Base-by-base conservation (phyloP, 140 eudicot species). In the Anethum foeniculum region DNA sequence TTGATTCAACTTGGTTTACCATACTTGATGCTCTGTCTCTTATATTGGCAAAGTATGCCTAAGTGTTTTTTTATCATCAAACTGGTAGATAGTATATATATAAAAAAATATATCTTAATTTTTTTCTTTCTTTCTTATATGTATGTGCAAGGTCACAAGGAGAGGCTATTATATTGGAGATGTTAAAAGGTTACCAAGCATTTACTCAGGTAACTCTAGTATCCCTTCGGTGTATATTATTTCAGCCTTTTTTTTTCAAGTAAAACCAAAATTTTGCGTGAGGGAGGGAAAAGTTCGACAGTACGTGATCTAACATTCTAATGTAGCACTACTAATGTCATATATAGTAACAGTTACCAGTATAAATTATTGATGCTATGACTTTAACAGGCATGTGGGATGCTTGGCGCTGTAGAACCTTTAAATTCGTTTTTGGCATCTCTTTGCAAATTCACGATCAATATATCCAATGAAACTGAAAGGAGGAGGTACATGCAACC, bases 361-460 rank as follows among this genome's bases (percentile, higher is more conserved):
- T 30, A 16, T 43, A 28, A 80, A 47, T 54, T 73, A 39, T 32
- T 80, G 52, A 44, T 83, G 46, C 83, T 21, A 60, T 43, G 79
- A 58, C 82, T 65, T 3, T 32, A 68, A 38, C 88, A 95, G 99
- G 97, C 99, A 77, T 95, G 99, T 67, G 99, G 99, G 77, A 93
- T 95, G 82, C 99, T 95, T 85, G 96, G 84, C 80, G 92, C 97
- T 77, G 90, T 93, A 41, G 99, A 95, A 82, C 99, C 99, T 85
- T 86, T 95, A 79, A 95, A 95, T 86, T 89, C 99, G 6, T 95
- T 90, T 87, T 89, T 95, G 75, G 97, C 99, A 75, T 95, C 99
- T n/a, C 96, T 95, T 82, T 95, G 99, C 96, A 95, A 95, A 86
- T 95, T 95, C 84, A 95, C 99, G 27, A 95, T 95, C 82, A 89